Evolutionary conservation across 2,329 filamentous ascomycete species (phyloP).

Genomic region (Phyllosticta citrichinensis): DNA sequence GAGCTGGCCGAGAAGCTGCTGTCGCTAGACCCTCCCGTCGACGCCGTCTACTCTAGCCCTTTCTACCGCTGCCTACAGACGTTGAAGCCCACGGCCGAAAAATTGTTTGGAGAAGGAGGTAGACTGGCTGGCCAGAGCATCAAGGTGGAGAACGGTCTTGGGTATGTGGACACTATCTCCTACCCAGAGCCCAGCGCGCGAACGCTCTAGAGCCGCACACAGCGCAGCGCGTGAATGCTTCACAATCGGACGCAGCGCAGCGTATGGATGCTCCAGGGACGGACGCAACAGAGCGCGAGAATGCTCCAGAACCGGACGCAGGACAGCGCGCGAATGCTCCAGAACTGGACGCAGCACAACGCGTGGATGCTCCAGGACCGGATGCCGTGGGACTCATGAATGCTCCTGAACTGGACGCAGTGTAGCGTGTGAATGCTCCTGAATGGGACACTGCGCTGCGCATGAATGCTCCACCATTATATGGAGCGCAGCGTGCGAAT

Average conservation of each 20-base stretch:
- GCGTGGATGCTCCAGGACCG: neutral
- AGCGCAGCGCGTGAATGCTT: no score
- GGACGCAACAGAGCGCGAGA: neutral
- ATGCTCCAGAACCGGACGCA: no score
- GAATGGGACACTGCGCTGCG: no score
- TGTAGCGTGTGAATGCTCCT: neutral
- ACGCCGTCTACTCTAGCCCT: conserved; percentile 57
- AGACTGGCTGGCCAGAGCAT: conserved; percentile 30
- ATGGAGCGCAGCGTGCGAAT: no score
- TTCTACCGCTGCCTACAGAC: conserved; percentile 34
- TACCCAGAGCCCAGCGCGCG: neutral
- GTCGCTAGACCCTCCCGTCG: conserved; percentile 54
- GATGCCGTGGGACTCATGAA: no score
- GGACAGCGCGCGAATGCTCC: no score
- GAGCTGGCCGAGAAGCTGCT: conserved; percentile 61
- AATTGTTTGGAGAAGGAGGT: conserved; percentile 19
- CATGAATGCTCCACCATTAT: no score
- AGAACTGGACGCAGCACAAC: no score
- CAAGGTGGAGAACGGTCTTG: conserved; percentile 43
- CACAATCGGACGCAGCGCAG: no score
- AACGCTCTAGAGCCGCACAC: neutral
- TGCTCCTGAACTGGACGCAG: no score
- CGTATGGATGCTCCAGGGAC: no score
- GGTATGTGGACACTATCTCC: conserved; percentile 27
- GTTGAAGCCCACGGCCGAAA: conserved; percentile 26